Percentiles rank a stretch among this genome's conserved stretches.
Evolutionary conservation across 208 protist genomes (phyloP).

Genomic region (Wallacemonas rigidus): DNA sequence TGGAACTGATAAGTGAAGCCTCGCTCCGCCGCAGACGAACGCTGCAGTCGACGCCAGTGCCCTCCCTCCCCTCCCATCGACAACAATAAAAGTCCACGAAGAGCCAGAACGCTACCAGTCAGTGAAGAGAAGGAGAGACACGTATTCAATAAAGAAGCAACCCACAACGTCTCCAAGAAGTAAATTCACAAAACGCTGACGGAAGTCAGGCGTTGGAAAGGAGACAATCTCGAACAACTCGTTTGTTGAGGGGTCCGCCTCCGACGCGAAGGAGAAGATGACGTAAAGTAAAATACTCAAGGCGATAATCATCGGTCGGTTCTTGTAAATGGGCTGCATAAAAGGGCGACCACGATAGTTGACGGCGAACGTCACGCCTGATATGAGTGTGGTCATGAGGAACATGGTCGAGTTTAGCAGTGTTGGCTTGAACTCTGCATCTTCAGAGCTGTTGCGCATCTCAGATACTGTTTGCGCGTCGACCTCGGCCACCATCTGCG

Average conservation of each 20-base stretch:
- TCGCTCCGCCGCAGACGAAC: no score
- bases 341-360: conserved; percentile 98
- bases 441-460: conserved; percentile 60
- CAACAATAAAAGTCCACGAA: not conserved
- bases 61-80: no score
- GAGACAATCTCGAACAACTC: conserved; percentile 85
- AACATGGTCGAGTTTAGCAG: conserved; percentile 98
- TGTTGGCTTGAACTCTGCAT: conserved; percentile 95
- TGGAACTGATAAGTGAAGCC: no score
- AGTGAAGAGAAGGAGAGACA: conserved; percentile 74
- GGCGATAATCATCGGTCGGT: conserved; percentile 90
- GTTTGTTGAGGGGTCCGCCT: conserved; percentile 79
- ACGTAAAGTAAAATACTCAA: conserved; percentile 73
- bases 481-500: conserved; percentile 73
- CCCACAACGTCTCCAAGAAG: conserved; percentile 74
- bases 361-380: conserved; percentile 95
- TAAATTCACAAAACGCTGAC: conserved; percentile 68
- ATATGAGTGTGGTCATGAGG: conserved; percentile 94
- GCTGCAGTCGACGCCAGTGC: no score
- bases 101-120: conserved; percentile 37
- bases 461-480: conserved; percentile 55
- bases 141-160: conserved; percentile 78
- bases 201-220: conserved; percentile 84
- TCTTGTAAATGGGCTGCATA: conserved; percentile 93
- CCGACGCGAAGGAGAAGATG: conserved; percentile 81